Base-by-base conservation (phyloP, 2,329 filamentous ascomycete genomes). In the Myriosclerotinia curreyana region DNA sequence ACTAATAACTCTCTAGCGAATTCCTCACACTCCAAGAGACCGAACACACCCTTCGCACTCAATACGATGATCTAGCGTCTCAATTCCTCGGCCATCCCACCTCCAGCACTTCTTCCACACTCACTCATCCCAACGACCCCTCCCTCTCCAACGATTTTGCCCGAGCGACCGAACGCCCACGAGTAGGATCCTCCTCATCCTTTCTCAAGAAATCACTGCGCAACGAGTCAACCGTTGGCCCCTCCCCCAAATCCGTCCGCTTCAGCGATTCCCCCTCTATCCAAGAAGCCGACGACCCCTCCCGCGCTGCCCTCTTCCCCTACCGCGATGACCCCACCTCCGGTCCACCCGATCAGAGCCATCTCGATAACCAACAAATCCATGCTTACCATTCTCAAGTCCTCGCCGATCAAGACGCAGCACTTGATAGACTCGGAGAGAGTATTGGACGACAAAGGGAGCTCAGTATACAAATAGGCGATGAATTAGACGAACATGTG, bases 381-480 rank as follows among this genome's bases (percentile, higher is more conserved):
- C 90, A 97, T 77, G 81, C 83, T 28, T 93, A 96, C 76, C 95
- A 99, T 78, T 80, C 83, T 64, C 86, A 86, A 67, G 86, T 96
- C 34, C 80, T 99, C 46, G 82, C 83, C n/a, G 88, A 97, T 67
- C 95, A 99, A 77, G 95, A 99, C 74, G 89, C 91, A 69, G 92
- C 96, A 76, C 83, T 99, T n/a, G 94, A 98, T 75, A 82, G 84
- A 12, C 80, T 99, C 5, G 91, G 93, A n/a, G 85, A 87, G 72
- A 91, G 86, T 65, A 97, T 99, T 70, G 85, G 90, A 5, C 86
- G 95, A 48, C 95, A 98, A 79, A 83, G 96, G 58, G 91, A 98
- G 79, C 81, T 99, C 67, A 93, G 89, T 74, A 96, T 97, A 79
- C 91, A 95, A 79, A 98, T 99, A 72, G 94, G 95, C 38, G 91